Conservation (phyloP, 2,329 filamentous ascomycete species). For the Penicillium sp. region DNA sequence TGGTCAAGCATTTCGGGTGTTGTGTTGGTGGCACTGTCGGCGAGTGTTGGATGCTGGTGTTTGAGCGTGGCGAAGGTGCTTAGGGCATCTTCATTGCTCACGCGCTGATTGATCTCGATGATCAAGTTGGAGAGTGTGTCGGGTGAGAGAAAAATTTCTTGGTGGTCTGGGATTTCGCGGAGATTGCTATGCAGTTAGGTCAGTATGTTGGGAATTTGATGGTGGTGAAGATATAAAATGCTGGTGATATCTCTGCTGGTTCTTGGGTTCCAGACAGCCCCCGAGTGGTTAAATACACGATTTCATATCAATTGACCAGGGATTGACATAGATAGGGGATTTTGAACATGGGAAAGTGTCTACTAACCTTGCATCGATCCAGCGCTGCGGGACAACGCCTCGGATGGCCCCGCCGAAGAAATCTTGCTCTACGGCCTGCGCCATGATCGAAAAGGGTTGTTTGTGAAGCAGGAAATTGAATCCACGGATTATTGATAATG, state of each 20-base stretch:
- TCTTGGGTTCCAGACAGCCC: no score
- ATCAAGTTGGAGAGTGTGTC: constrained; percentile 82
- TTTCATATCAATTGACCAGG: neutral
- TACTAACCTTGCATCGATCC: constrained; percentile 37
- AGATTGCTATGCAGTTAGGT: constrained; percentile 24
- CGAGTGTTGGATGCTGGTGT: constrained; percentile 16
- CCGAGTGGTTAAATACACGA: neutral
- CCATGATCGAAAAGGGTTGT: constrained; percentile 14
- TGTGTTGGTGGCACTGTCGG: constrained; percentile 47
- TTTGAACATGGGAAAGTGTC: neutral
- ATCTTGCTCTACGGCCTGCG: constrained; percentile 23
- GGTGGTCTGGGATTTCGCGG: constrained; percentile 53
- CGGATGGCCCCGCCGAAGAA: constrained; percentile 37
- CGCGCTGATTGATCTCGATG: constrained; percentile 82
- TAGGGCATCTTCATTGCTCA: constrained; percentile 43
- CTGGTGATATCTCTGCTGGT: neutral
- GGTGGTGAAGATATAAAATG: neutral
- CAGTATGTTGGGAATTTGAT: constrained; percentile 5
- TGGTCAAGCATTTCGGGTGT: constrained; percentile 55
- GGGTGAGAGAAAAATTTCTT: constrained; percentile 85
- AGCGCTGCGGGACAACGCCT: constrained; percentile 30
- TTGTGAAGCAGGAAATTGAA: neutral
- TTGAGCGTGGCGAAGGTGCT: constrained; percentile 19
- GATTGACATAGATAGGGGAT: neutral
- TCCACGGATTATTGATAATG: neutral